Base-by-base conservation (phyloP, 352 stramenopile genomes). In the Pythium apleroticum region DNA sequence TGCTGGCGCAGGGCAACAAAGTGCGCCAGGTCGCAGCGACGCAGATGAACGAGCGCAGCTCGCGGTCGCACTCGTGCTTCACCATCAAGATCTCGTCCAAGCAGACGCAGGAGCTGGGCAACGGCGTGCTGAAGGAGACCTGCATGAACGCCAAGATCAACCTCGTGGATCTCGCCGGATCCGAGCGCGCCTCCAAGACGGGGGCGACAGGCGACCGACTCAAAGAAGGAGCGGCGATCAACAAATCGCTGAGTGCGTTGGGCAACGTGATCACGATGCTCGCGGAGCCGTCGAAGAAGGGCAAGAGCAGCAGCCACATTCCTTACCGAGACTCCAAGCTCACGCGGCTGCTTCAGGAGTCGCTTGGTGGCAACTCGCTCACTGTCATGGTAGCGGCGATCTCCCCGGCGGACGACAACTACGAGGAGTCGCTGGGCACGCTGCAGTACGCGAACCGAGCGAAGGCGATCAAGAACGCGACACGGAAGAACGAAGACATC, bases 321-420 rank as follows among this genome's bases (percentile, higher is more conserved):
- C 93, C 93, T 15, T 98, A 98, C 57, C 80, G 93, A 46, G 86
- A 98, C 60, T 97, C 88, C 2, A 97, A 97, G 63, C 78, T 98
- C 25, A 98, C 92, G 24, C 75, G 89, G 12, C 57, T 98, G 35
- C 60, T 98, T 22, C 88, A 96, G 63, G 89, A 98, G 50, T 93
- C 84, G 3, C 80, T 98, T 2, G 91, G 91, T 43, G 94, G 94
- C 1, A 98, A 98, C 61, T 89, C 91, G 9, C 69, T 88, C 11
- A 98, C 95, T 7, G 84, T 98, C n/a, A 98, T 99, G 90, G 78
- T 99, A 25, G 95, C 95, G 22, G 94, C 92, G 22, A 91, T 98
- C 39, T 96, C 82, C 7, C 91, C 95, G 0, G 91, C 93, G 1
- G 90, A 98, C 53, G 86, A 96, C 61, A 98, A 98, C 71, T 80